Evolutionary conservation across 352 stramenopile genomes (phyloP).

Genomic region (Phytophthora pisi): DNA sequence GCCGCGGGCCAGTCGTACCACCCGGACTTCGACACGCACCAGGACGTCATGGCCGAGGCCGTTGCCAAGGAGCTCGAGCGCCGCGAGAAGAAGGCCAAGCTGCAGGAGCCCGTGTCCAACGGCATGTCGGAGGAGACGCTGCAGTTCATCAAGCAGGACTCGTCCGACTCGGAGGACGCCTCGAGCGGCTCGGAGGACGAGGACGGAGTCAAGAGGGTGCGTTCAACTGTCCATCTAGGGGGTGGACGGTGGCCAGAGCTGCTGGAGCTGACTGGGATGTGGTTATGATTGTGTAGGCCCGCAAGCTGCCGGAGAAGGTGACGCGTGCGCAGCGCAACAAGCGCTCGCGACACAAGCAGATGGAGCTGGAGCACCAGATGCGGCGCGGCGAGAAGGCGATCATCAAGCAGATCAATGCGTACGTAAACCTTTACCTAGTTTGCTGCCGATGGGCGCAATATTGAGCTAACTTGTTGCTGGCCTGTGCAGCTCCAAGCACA

Average conservation of each 20-base stretch:
- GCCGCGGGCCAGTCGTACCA: constrained; percentile 85
- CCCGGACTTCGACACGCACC: constrained; percentile 80
- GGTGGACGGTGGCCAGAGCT: neutral
- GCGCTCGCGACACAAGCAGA: constrained; percentile 77
- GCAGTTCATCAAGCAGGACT: constrained; percentile 76
- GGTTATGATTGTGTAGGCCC: constrained; percentile 12
- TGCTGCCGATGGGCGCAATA: neutral
- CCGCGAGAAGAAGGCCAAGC: constrained; percentile 49
- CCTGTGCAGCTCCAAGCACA: constrained; percentile 57
- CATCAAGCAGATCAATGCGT: constrained; percentile 89
- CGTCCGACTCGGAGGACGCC: constrained; percentile 48
- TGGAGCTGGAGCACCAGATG: constrained; percentile 71
- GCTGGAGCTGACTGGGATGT: constrained; percentile 3
- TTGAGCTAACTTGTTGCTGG: constrained; percentile 7
- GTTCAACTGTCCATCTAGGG: neutral
- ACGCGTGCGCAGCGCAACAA: constrained; percentile 82
- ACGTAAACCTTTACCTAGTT: constrained; percentile 23
- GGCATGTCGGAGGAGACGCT: constrained; percentile 83
- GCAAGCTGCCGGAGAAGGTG: constrained; percentile 61
- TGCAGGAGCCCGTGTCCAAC: constrained; percentile 49
- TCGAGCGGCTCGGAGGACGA: constrained; percentile 54
- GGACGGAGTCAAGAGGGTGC: constrained; percentile 41
- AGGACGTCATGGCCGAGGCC: constrained; percentile 79
- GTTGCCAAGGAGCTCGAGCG: constrained; percentile 76
- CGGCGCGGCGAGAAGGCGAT: constrained; percentile 74